These are phyloP conservation scores for Ustilago cynodontis DNA, from an alignment of 1,284 basidiomycete genomes.

Conservation along the genomic window DNA sequence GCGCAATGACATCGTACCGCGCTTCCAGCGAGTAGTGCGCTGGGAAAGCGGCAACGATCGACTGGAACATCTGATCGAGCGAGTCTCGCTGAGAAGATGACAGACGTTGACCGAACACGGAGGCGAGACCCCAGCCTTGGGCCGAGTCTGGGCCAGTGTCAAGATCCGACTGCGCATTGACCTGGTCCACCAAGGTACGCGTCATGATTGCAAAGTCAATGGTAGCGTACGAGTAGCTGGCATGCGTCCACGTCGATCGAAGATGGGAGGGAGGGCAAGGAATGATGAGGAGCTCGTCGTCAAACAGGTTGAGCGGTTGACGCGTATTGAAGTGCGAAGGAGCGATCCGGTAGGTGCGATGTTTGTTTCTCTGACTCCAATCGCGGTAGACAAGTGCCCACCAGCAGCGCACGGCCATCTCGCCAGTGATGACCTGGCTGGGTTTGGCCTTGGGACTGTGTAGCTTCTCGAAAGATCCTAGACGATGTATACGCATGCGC, in stretches of 20 bases:
- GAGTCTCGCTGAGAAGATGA: constrained; percentile 25
- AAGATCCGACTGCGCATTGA: constrained; percentile 31
- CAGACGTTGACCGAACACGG: constrained; percentile 41
- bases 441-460: constrained; percentile 11
- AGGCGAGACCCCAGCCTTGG: constrained; percentile 28
- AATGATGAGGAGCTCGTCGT: constrained; percentile 31
- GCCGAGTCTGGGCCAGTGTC: constrained; percentile 24
- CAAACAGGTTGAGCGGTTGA: constrained; percentile 41
- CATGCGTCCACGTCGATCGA: constrained; percentile 42
- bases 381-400: constrained; percentile 44
- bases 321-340: constrained; percentile 41
- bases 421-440: constrained; percentile 17
- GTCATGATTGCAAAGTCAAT: constrained; percentile 45
- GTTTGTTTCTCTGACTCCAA: constrained; percentile 37
- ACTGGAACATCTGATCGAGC: constrained; percentile 40
- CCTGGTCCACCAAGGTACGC: constrained; percentile 39
- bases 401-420: constrained; percentile 48
- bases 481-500: constrained; percentile 49
- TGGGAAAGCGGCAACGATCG: constrained; percentile 32
- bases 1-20: constrained; percentile 24
- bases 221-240: constrained; percentile 39
- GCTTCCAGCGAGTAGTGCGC: constrained; percentile 47
- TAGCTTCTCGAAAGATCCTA: constrained; percentile 27
- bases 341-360: constrained; percentile 37
- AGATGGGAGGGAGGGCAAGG: constrained; percentile 35